Conservation (phyloP, 2,329 filamentous ascomycete genomes). For the Pezicula neosporulosa region DNA sequence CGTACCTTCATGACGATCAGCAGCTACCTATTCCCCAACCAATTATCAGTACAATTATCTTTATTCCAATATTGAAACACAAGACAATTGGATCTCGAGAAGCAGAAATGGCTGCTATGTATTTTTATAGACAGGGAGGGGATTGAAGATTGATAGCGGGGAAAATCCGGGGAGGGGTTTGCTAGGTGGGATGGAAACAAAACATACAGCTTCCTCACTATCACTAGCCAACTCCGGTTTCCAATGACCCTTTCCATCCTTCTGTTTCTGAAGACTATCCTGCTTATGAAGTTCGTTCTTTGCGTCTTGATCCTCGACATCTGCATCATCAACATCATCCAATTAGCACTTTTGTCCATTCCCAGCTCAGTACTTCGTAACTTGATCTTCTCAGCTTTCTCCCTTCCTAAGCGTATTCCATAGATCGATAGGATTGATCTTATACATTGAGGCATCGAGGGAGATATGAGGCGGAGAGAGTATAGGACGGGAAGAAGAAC, state of each 20-base stretch:
- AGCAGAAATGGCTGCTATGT: too few relatives aligned
- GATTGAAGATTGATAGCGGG: background rate
- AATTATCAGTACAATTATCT: background rate
- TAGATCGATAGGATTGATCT: too few relatives aligned
- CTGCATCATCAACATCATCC: conserved; percentile 2
- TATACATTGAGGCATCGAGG: background rate
- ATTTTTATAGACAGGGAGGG: background rate
- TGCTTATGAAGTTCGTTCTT: conserved; percentile 56
- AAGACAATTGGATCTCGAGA: too few relatives aligned
- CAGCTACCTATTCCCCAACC: conserved; percentile 13
- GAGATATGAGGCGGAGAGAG: background rate
- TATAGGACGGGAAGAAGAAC: conserved; percentile 5
- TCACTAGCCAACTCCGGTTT: conserved; percentile 73
- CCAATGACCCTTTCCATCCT: conserved; percentile 70
- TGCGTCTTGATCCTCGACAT: conserved; percentile 28
- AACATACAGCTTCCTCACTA: conserved; percentile 70
- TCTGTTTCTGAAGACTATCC: conserved; percentile 62
- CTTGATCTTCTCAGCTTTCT: background rate
- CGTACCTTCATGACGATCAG: conserved; percentile 16
- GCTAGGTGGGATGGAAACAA: background rate
- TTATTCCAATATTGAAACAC: background rate
- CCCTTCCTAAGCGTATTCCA: too few relatives aligned
- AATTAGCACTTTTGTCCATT: background rate
- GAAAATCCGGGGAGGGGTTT: too few relatives aligned
- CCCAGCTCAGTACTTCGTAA: background rate